Percentiles rank a stretch among this genome's conserved stretches.
Conservation (phyloP, 2,329 filamentous ascomycete genomes). For the Pestalotiopsis sp. region DNA sequence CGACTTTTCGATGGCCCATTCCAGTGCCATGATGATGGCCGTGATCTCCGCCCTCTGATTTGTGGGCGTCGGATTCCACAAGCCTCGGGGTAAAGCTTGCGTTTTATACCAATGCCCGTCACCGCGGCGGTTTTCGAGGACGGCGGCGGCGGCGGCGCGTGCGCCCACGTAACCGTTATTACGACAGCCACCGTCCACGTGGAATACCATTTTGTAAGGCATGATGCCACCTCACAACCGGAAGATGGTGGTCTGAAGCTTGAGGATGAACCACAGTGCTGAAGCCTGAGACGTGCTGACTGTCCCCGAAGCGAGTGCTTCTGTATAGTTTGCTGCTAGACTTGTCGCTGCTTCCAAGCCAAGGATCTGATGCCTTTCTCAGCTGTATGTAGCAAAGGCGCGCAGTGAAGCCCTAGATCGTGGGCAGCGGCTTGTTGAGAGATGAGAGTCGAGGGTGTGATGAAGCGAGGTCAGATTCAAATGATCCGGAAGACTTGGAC, state of each 20-base stretch:
- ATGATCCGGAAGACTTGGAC: too few relatives aligned
- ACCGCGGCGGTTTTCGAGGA: neutral
- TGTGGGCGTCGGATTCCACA: conserved; percentile 11
- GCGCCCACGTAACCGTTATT: neutral
- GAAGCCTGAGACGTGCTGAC: neutral
- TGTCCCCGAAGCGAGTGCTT: too few relatives aligned
- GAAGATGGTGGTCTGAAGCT: neutral
- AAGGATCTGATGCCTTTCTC: too few relatives aligned
- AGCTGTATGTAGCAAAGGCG: too few relatives aligned
- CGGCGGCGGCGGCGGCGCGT: neutral
- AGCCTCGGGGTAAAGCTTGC: neutral
- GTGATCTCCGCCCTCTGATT: conserved; percentile 13
- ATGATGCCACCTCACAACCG: neutral
- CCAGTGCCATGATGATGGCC: conserved; percentile 10
- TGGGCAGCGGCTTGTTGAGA: too few relatives aligned
- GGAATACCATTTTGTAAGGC: conserved; percentile 1
- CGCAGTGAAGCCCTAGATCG: too few relatives aligned
- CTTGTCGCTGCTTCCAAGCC: too few relatives aligned
- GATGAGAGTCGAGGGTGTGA: too few relatives aligned
- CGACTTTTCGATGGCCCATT: conserved; percentile 26
- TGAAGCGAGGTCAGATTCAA: too few relatives aligned
- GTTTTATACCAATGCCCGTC: neutral
- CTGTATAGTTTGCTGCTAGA: too few relatives aligned
- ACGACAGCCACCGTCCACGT: conserved; percentile 1
- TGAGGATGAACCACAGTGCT: neutral